These are phyloP conservation scores for Urtica urens DNA, from an alignment of 306 rosid species.

Conservation along the genomic window DNA sequence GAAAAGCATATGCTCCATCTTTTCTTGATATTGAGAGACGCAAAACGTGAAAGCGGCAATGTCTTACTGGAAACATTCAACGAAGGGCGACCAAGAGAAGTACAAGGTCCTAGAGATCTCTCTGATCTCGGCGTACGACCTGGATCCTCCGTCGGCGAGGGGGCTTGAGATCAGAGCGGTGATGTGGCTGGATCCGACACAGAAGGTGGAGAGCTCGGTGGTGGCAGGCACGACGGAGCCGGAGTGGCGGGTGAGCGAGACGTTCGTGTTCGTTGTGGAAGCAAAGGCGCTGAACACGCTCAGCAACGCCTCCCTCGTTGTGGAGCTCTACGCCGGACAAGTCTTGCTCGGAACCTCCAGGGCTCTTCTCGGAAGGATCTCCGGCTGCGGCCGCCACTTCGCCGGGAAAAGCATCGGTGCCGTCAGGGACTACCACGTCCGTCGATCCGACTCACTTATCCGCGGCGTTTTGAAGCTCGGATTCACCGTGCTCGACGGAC, in stretches of 20 bases:
- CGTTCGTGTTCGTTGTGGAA: not conserved
- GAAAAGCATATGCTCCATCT: no score
- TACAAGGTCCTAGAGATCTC: not conserved
- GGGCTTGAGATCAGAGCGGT: not conserved
- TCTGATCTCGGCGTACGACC: not conserved
- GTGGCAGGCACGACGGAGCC: not conserved
- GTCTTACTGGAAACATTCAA: no score
- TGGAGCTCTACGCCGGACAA: not conserved
- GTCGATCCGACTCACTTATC: not conserved
- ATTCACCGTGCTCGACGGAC: not conserved
- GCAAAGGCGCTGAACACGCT: not conserved
- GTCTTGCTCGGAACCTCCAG: not conserved
- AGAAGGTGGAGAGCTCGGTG: not conserved
- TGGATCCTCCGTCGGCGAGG: not conserved
- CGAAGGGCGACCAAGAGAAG: no score
- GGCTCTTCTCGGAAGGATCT: not conserved
- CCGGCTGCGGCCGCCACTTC: not conserved
- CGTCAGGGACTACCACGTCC: not conserved
- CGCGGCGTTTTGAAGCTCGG: not conserved
- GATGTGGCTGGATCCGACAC: not conserved
- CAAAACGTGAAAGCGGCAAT: no score
- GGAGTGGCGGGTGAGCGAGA: not conserved
- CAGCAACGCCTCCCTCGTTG: not conserved
- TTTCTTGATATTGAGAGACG: no score
- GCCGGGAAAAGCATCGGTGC: not conserved